These are phyloP conservation scores for Phylloporus arenicola DNA, from an alignment of 768 basidiomycete genomes.

Conservation along the genomic window DNA sequence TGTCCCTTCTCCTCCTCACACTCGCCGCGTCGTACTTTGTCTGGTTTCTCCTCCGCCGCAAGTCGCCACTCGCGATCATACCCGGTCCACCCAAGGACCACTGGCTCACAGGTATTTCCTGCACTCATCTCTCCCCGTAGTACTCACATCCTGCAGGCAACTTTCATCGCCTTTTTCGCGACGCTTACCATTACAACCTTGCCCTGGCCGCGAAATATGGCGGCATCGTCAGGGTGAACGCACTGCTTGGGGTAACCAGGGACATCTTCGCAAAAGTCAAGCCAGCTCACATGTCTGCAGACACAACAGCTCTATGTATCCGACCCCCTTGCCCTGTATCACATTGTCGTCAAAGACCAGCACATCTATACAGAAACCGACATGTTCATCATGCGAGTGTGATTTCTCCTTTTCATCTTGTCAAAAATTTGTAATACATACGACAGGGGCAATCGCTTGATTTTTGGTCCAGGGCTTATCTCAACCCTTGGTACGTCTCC, in stretches of 20 bases:
- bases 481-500: conserved; percentile 31
- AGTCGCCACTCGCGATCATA: conserved; percentile 19
- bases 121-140: too few species aligned
- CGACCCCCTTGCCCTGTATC: conserved; percentile 35
- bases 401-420: background rate
- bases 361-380: conserved; percentile 35
- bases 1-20: conserved; percentile 1
- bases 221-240: conserved; percentile 32
- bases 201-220: conserved; percentile 29
- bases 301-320: conserved; percentile 31
- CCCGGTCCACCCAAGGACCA: conserved; percentile 31
- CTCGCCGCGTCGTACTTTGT: conserved; percentile 7
- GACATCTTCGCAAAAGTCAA: background rate
- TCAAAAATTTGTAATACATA: background rate
- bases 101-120: conserved; percentile 30
- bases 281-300: conserved; percentile 6
- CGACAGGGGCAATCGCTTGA: conserved; percentile 23
- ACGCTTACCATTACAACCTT: conserved; percentile 31
- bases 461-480: conserved; percentile 36
- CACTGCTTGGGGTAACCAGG: conserved; percentile 29
- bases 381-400: conserved; percentile 29
- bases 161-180: conserved; percentile 28
- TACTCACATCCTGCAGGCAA: conserved; percentile 24
- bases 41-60: conserved; percentile 9
- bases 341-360: conserved; percentile 35